Percentiles rank a stretch among this genome's conserved stretches.
phyloP scores from a whole-genome alignment of 208 protist species.

The Trypanosoma theileri region DNA sequence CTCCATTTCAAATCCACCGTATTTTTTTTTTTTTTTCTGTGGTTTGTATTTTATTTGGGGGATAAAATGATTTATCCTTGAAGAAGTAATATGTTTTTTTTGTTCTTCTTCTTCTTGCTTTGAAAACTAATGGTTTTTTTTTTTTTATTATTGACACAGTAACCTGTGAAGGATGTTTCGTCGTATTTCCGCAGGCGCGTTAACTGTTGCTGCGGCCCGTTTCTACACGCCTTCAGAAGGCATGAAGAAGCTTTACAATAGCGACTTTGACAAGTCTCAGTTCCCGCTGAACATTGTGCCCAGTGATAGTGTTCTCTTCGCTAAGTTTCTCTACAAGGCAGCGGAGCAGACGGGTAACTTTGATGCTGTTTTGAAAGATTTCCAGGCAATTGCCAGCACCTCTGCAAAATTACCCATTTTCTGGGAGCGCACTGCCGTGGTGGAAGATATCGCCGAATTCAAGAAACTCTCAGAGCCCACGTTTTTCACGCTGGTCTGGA shows the following conservation, averaged over 20 bases:
- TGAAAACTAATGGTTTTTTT: slow-evolving; percentile 13
- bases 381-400: slow-evolving; percentile 66
- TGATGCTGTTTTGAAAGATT: slow-evolving; percentile 77
- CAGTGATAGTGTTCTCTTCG: slow-evolving; percentile 87
- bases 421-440: slow-evolving; percentile 79
- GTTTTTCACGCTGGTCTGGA: slow-evolving; percentile 89
- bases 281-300: slow-evolving; percentile 84
- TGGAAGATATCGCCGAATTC: slow-evolving; percentile 79
- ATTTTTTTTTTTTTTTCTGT: not conserved
- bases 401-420: slow-evolving; percentile 81
- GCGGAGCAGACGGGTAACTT: slow-evolving; percentile 64
- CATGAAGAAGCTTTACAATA: slow-evolving; percentile 86
- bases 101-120: slow-evolving; percentile 2
- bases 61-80: not conserved
- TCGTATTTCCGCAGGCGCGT: slow-evolving; percentile 53
- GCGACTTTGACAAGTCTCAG: slow-evolving; percentile 80
- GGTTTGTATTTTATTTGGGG: not conserved
- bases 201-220: slow-evolving; percentile 46
- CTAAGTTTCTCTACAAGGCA: slow-evolving; percentile 90
- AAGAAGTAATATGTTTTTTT: slow-evolving; percentile 10
- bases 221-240: slow-evolving; percentile 87
- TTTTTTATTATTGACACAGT: slow-evolving; percentile 6
- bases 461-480: slow-evolving; percentile 75
- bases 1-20: not conserved
- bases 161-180: slow-evolving; percentile 64